Evolutionary conservation across 345 rosid species (phyloP).

Genomic region (Citrus australasica): DNA sequence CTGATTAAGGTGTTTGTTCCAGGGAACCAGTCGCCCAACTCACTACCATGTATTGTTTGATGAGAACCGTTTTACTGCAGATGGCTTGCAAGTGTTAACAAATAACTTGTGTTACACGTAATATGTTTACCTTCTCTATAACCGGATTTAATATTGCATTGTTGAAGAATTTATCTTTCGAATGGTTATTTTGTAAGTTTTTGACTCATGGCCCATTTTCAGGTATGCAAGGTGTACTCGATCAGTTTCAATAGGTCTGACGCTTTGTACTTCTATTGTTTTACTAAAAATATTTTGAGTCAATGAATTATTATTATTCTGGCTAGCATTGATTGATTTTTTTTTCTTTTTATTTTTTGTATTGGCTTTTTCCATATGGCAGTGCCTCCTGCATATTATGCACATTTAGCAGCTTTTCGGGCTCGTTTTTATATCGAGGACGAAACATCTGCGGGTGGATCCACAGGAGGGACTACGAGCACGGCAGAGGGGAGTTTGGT

Average conservation of each 20-base stretch:
- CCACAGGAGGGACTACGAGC: not conserved
- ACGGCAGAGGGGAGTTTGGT: not conserved
- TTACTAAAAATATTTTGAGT: not conserved
- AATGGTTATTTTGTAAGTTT: not conserved
- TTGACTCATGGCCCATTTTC: not conserved
- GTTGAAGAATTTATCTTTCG: not conserved
- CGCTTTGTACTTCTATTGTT: not conserved
- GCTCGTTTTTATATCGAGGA: slow-evolving; percentile 39
- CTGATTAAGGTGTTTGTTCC: not conserved
- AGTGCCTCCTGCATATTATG: slow-evolving; percentile 63
- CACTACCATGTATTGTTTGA: slow-evolving; percentile 83
- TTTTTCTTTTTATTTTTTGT: not conserved
- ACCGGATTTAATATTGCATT: not conserved
- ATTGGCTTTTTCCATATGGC: slow-evolving; percentile 10
- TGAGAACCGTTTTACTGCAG: slow-evolving; percentile 59
- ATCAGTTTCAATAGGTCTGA: slow-evolving; percentile 61
- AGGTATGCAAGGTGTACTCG: slow-evolving; percentile 80
- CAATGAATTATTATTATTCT: not conserved
- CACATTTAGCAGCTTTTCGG: slow-evolving; percentile 44
- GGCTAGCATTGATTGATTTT: not conserved
- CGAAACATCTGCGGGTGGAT: slow-evolving; percentile 22
- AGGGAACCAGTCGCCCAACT: slow-evolving; percentile 79
- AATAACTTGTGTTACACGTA: slow-evolving; percentile 82
- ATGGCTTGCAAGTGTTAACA: slow-evolving; percentile 52
- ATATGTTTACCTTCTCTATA: not conserved